Percentiles rank a stretch among this genome's conserved stretches.
Conservation (phyloP, 768 basidiomycete species). For the Lentinula sp. region DNA sequence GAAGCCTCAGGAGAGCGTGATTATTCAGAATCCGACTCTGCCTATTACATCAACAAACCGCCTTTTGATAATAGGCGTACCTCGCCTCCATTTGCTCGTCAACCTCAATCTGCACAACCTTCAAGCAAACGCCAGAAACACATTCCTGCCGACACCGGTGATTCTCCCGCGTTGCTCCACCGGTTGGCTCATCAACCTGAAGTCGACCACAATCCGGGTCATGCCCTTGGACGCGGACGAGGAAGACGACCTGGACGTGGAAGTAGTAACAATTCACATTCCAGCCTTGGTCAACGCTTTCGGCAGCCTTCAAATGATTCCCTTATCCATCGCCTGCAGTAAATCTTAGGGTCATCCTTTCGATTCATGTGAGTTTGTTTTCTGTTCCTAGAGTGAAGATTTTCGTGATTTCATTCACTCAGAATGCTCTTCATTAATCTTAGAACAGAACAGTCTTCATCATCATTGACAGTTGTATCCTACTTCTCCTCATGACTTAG, state of each 20-base stretch:
- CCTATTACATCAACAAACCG: background rate
- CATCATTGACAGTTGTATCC: background rate
- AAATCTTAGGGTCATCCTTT: too few relatives aligned
- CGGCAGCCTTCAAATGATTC: background rate
- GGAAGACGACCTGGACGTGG: background rate
- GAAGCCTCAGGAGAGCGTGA: background rate
- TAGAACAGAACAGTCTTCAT: too few relatives aligned
- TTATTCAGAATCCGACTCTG: background rate
- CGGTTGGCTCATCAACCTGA: background rate
- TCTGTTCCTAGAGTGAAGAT: too few relatives aligned
- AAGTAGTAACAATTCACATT: background rate
- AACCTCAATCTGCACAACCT: background rate
- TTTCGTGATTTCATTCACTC: too few relatives aligned
- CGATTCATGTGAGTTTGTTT: too few relatives aligned
- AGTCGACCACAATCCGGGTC: background rate
- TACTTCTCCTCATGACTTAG: background rate
- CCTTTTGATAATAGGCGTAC: background rate
- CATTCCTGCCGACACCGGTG: too few relatives aligned
- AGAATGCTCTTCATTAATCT: too few relatives aligned
- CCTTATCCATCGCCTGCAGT: background rate
- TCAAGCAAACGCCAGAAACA: background rate
- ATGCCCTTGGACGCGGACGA: background rate
- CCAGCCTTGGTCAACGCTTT: background rate
- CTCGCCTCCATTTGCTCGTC: background rate
- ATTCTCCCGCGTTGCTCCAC: background rate